Conservation (phyloP, 2,329 filamentous ascomycete species). For the Colletotrichum sansevieriae region DNA sequence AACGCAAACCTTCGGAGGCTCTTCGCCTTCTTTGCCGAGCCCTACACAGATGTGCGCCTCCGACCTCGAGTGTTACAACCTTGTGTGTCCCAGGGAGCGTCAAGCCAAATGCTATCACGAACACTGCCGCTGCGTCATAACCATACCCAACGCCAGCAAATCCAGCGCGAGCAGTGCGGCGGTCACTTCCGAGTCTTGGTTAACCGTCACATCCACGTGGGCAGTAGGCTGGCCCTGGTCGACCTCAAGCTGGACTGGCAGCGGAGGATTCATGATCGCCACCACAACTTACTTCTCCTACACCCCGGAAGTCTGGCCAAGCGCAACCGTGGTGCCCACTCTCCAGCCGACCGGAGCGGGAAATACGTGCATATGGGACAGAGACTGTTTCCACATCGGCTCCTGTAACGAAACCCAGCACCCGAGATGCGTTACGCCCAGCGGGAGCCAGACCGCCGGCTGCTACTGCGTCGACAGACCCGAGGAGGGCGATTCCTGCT, state of each 20-base stretch:
- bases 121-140: conserved; percentile 17
- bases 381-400: conserved; percentile 10
- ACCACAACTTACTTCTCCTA: neutral
- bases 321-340: neutral
- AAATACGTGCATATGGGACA: neutral
- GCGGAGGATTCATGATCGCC: neutral
- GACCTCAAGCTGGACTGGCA: conserved; percentile 1
- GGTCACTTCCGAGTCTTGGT: neutral
- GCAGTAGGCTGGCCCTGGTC: neutral
- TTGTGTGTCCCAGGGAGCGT: conserved; percentile 1
- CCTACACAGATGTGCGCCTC: conserved; percentile 11
- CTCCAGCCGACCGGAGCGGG: conserved; percentile 4
- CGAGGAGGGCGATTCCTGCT: conserved; percentile 9
- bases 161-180: neutral
- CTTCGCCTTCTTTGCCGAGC: neutral
- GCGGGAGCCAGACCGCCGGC: neutral
- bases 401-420: neutral
- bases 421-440: neutral
- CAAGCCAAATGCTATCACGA: conserved; percentile 9
- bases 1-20: neutral
- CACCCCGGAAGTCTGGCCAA: neutral
- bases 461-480: conserved; percentile 30
- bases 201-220: neutral
- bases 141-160: neutral
- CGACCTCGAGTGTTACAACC: conserved; percentile 5